Base-by-base conservation (phyloP, 2,329 filamentous ascomycete species). In the Aspergillus sp. region DNA sequence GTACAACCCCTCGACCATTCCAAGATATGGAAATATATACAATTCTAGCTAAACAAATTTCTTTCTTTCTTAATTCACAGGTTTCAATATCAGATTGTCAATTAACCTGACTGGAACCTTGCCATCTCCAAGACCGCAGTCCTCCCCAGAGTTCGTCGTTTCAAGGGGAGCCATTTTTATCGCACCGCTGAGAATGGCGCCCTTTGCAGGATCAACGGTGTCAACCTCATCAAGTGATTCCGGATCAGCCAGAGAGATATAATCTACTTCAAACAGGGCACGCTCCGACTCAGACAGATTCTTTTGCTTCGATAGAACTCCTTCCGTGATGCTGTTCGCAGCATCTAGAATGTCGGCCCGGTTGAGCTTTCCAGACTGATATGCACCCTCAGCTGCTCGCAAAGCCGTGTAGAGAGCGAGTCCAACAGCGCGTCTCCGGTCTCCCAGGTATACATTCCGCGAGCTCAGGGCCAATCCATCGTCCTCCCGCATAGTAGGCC, bases 381-480 rank as follows among this genome's bases (percentile, higher is more conserved):
- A 96, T 30, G 82, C 80, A 8, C 78, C 77, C 70, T 93, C 89
- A 0, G 91, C 91, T 2, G 87, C 86, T 56, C 78, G 80, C 27
- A 99, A 76, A 0, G 91, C 86, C 34, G 82, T 82, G 46, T 82
- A 84, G 19, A 99, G 80, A 2, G 95, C 89, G 0, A 88, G 84
- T 0, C 89, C 92, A 12, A 90, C 84, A 3, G 77, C 79, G 24
- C 93, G 85, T 62, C 95, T 82, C 49, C 92, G 82, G 17, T 83
- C 74, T 2, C 93, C 95, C 3, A 99, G 85, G 72, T 97, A 98
- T 7, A 96, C 91, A 73, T 99, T 99, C 54, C 95, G 83, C 34
- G 91, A 96, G 71, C 93, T 97, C 75, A 97, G 83, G 2, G 95
- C 95, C 59, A 99, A 78, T 1, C 93, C 93, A 72, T 96, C 92